Percentiles rank a stretch among this genome's conserved stretches.
Evolutionary conservation across 2,329 filamentous ascomycete species (phyloP).

Genomic region (Colletotrichum sp.): DNA sequence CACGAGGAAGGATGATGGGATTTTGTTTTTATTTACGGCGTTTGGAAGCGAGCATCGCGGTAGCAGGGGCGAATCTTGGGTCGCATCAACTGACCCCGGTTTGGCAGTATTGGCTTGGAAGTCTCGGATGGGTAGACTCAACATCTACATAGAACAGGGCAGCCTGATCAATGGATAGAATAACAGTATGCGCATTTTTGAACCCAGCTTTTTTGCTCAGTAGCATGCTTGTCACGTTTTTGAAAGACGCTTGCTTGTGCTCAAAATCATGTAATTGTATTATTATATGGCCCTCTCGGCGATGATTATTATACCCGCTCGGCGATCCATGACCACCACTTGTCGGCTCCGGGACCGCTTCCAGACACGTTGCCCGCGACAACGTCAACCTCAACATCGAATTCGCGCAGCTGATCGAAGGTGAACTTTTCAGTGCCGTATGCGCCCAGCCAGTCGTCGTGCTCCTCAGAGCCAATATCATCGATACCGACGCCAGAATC

Average conservation of each 20-base stretch:
- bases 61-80: slow-evolving; percentile 16
- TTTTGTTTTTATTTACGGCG: slow-evolving; percentile 10
- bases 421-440: slow-evolving; percentile 78
- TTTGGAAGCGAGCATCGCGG: slow-evolving; percentile 17
- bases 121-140: slow-evolving; percentile 41
- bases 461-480: slow-evolving; percentile 67
- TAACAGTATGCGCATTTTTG: not conserved
- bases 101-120: slow-evolving; percentile 8
- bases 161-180: slow-evolving; percentile 5
- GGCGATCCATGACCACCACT: slow-evolving; percentile 93
- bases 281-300: slow-evolving; percentile 7
- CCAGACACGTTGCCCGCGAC: slow-evolving; percentile 73
- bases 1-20: not conserved
- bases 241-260: not conserved
- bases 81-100: slow-evolving; percentile 21
- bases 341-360: slow-evolving; percentile 73
- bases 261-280: not conserved
- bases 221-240: not conserved
- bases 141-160: slow-evolving; percentile 36
- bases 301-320: slow-evolving; percentile 48
- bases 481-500: slow-evolving; percentile 78
- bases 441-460: slow-evolving; percentile 84
- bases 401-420: slow-evolving; percentile 84
- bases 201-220: not conserved
- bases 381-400: slow-evolving; percentile 79